These are phyloP conservation scores for Kodamaea suecica DNA, from an alignment of 1,139 yeast genomes.

Conservation along the genomic window DNA sequence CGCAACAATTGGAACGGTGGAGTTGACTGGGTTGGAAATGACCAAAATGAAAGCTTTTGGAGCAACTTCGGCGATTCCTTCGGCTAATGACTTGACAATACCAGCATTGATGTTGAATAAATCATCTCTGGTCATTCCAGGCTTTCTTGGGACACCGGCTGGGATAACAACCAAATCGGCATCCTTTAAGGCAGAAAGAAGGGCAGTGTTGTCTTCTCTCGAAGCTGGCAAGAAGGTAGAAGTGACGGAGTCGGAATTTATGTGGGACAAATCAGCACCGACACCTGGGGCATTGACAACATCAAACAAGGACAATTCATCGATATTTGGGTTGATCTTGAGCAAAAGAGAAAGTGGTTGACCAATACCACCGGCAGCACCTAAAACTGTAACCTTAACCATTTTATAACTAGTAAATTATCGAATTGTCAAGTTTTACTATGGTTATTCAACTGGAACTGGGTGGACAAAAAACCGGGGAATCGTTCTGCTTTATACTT, in stretches of 20 bases:
- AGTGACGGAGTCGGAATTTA: conserved; percentile 84
- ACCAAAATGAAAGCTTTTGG: conserved; percentile 87
- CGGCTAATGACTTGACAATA: conserved; percentile 88
- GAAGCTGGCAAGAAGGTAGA: conserved; percentile 73
- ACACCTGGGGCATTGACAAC: conserved; percentile 95
- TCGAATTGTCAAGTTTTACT: not conserved
- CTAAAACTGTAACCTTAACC: conserved; percentile 81
- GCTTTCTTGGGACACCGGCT: conserved; percentile 99
- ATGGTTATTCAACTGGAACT: too few relatives aligned
- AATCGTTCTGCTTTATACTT: too few relatives aligned
- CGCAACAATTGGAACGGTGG: conserved; percentile 97
- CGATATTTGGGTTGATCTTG: conserved; percentile 83
- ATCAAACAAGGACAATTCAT: conserved; percentile 85
- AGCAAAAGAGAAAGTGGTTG: conserved; percentile 92
- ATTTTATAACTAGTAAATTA: conserved; percentile 16
- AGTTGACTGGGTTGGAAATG: conserved; percentile 97
- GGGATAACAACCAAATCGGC: conserved; percentile 92
- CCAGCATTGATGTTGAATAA: conserved; percentile 96
- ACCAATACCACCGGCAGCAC: conserved; percentile 99
- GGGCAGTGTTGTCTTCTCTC: conserved; percentile 69
- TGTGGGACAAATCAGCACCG: conserved; percentile 92
- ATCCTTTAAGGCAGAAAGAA: conserved; percentile 70
- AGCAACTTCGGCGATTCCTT: conserved; percentile 79
- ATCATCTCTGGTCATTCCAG: conserved; percentile 99
- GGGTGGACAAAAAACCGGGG: conserved; percentile 1